These are phyloP conservation scores for Periconia macrospinosa DNA, from an alignment of 2,329 filamentous ascomycete species.

Conservation along the genomic window DNA sequence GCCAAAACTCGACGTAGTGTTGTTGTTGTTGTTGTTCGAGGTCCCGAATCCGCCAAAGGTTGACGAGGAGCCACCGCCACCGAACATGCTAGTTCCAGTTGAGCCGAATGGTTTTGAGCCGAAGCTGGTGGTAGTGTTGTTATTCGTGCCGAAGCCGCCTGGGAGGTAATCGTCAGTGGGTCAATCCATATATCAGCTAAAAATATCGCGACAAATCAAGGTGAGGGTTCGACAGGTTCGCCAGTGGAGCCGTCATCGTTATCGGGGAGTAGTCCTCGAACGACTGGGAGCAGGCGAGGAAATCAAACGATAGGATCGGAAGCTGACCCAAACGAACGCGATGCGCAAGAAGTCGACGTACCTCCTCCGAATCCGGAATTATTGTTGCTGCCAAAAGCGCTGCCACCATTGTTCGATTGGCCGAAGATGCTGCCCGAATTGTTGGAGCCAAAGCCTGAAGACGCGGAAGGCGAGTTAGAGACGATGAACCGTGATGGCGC, in stretches of 20 bases:
- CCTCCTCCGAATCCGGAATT: slow-evolving; percentile 43
- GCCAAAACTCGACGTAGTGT: slow-evolving; percentile 36
- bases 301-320: slow-evolving; percentile 9
- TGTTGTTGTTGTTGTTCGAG: slow-evolving; percentile 26
- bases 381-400: slow-evolving; percentile 35
- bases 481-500: slow-evolving; percentile 29
- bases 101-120: slow-evolving; percentile 51
- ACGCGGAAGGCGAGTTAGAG: slow-evolving; percentile 44
- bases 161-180: slow-evolving; percentile 22
- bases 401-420: slow-evolving; percentile 29
- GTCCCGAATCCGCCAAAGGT: slow-evolving; percentile 36
- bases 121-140: slow-evolving; percentile 33
- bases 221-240: background rate
- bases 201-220: background rate
- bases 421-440: slow-evolving; percentile 39
- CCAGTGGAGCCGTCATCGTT: background rate
- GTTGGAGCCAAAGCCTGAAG: slow-evolving; percentile 45
- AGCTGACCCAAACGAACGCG: slow-evolving; percentile 17
- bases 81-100: slow-evolving; percentile 41
- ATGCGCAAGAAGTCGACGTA: slow-evolving; percentile 42
- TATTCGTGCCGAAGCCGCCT: slow-evolving; percentile 47
- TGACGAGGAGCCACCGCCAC: slow-evolving; percentile 14
- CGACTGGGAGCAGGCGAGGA: slow-evolving; percentile 2
- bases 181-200: background rate
- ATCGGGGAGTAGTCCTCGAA: background rate